Percentiles rank a stretch among this genome's conserved stretches.
phyloP scores from a whole-genome alignment of 1,284 basidiomycete species.

The Stereum hirsutum region DNA sequence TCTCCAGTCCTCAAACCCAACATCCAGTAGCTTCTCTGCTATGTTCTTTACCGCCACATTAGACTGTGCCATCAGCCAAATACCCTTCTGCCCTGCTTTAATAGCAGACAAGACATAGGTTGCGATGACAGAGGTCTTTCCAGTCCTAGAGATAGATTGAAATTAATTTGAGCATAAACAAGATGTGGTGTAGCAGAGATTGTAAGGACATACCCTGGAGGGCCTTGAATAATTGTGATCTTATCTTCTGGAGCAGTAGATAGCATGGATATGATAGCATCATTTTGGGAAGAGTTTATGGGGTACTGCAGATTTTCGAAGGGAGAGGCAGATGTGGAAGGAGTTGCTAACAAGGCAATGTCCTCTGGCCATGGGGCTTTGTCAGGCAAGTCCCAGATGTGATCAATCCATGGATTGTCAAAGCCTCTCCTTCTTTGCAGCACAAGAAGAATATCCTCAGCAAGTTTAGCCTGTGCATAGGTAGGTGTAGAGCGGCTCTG shows the following conservation, averaged over 20 bases:
- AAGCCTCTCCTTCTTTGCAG: slow-evolving; percentile 39
- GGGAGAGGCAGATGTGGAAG: neutral
- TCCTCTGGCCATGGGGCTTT: slow-evolving; percentile 19
- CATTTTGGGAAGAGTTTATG: slow-evolving; percentile 46
- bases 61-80: slow-evolving; percentile 68
- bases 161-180: too few species aligned
- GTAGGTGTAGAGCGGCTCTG: slow-evolving; percentile 45
- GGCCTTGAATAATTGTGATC: slow-evolving; percentile 50
- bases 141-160: too few species aligned
- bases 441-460: slow-evolving; percentile 31
- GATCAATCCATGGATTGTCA: slow-evolving; percentile 46
- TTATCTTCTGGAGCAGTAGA: slow-evolving; percentile 23
- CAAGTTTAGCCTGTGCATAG: slow-evolving; percentile 36
- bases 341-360: too few species aligned
- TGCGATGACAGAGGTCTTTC: slow-evolving; percentile 60
- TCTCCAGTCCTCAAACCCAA: slow-evolving; percentile 37
- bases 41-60: slow-evolving; percentile 66
- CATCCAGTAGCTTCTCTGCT: slow-evolving; percentile 44
- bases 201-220: too few species aligned
- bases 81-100: slow-evolving; percentile 30
- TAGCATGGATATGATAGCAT: slow-evolving; percentile 45
- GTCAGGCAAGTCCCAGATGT: slow-evolving; percentile 19
- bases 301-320: slow-evolving; percentile 8
- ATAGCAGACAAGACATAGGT: slow-evolving; percentile 35
- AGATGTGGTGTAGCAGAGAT: too few species aligned